phyloP scores from a whole-genome alignment of 169 alveolate genomes.

The Eimeria sp. region DNA sequence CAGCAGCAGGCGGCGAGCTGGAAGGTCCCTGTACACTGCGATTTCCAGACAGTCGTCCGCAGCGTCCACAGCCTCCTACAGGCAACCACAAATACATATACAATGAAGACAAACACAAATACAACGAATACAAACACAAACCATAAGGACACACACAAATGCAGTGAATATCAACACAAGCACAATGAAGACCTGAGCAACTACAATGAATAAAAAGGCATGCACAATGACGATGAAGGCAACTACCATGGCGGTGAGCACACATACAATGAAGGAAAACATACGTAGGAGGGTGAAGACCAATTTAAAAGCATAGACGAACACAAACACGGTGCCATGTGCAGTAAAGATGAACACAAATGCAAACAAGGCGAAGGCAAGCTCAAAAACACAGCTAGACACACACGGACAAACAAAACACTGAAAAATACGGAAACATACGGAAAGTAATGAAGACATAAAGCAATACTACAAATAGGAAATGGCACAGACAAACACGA shows the following conservation, averaged over 20 bases:
- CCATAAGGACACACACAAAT: neutral
- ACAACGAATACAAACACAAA: neutral
- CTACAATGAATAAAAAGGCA: too few species aligned
- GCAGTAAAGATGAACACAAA: neutral
- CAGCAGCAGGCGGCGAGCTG: conserved; percentile 8
- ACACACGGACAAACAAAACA: neutral
- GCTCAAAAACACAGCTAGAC: neutral
- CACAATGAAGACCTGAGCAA: too few species aligned
- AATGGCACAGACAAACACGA: neutral
- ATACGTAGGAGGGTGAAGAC: neutral
- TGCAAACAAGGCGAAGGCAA: neutral
- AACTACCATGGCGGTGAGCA: too few species aligned
- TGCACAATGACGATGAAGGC: too few species aligned
- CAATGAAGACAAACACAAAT: too few species aligned
- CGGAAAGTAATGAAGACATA: neutral
- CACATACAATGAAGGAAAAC: neutral
- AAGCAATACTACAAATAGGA: too few species aligned
- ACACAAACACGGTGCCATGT: neutral
- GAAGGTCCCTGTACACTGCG: conserved; percentile 24
- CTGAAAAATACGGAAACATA: neutral
- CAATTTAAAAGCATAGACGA: neutral
- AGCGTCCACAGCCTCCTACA: conserved; percentile 54
- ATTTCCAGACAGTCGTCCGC: conserved; percentile 40
- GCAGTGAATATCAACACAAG: neutral
- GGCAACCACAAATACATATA: neutral